phyloP scores from a whole-genome alignment of 495 filamentous ascomycete species.

The Penicillium manginii region DNA sequence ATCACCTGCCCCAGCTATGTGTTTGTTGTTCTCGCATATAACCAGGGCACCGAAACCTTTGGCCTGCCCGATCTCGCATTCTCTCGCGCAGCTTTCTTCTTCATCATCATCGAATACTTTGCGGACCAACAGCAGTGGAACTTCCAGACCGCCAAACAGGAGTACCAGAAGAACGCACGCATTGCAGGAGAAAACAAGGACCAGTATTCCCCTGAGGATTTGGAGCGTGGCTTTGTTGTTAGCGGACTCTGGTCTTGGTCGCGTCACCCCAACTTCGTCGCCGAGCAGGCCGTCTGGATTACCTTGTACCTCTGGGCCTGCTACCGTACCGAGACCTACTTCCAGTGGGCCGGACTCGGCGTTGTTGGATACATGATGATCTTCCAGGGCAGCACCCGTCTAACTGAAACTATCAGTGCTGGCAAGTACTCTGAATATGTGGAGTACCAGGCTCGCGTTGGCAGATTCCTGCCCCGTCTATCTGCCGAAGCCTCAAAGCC shows the following conservation, averaged over 20 bases:
- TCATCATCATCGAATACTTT: constrained; percentile 75
- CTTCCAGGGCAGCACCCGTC: constrained; percentile 85
- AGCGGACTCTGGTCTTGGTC: constrained; percentile 83
- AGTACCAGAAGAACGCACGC: constrained; percentile 72
- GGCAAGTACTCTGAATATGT: constrained; percentile 88
- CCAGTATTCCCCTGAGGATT: constrained; percentile 63
- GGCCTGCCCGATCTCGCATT: constrained; percentile 67
- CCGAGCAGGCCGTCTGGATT: constrained; percentile 92
- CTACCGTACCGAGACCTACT: constrained; percentile 66
- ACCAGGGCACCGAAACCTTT: constrained; percentile 44
- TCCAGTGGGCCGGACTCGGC: constrained; percentile 82
- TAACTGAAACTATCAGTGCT: constrained; percentile 81
- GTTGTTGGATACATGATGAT: constrained; percentile 69
- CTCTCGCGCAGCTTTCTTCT: constrained; percentile 65
- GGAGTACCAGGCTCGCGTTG: constrained; percentile 80
- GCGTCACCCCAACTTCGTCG: constrained; percentile 92
- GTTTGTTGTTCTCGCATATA: constrained; percentile 63
- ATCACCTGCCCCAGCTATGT: constrained; percentile 83
- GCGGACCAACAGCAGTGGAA: constrained; percentile 96
- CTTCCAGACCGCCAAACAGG: constrained; percentile 79
- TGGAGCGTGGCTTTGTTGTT: constrained; percentile 90
- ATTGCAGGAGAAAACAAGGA: constrained; percentile 56
- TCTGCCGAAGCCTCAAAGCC: constrained; percentile 45
- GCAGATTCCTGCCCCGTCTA: constrained; percentile 76
- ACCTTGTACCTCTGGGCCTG: constrained; percentile 84